Conservation (phyloP, 257 asterid species). For the Osmanthus fragrans region DNA sequence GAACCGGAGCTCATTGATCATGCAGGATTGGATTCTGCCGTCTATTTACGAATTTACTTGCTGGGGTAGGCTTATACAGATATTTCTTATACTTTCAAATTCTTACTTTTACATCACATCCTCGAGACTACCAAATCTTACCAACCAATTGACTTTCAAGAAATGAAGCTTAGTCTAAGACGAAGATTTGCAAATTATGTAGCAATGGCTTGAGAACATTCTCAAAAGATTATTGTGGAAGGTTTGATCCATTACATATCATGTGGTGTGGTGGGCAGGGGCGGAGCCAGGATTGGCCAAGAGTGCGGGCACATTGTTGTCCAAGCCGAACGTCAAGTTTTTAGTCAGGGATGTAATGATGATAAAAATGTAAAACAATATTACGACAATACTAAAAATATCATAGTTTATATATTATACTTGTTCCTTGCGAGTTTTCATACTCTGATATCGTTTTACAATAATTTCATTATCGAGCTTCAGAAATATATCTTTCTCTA, state of each 20-base stretch:
- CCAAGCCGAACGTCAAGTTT: no score
- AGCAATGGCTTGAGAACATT: background rate
- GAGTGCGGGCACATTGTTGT: no score
- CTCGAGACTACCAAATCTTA: background rate
- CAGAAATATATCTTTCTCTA: no score
- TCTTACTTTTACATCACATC: background rate
- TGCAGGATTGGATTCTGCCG: conserved; percentile 94
- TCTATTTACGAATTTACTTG: conserved; percentile 87
- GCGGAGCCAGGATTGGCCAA: no score
- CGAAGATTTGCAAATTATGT: background rate
- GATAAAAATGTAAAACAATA: no score
- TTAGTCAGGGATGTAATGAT: no score
- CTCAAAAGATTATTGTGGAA: background rate
- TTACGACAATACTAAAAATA: no score
- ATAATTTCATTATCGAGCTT: no score
- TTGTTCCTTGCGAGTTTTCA: no score
- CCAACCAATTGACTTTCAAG: background rate
- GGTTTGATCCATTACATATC: background rate
- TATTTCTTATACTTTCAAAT: background rate
- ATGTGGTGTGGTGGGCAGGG: no score
- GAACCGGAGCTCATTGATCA: conserved; percentile 94
- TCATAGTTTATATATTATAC: no score
- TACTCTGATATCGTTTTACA: no score
- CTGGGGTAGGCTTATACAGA: conserved; percentile 60
- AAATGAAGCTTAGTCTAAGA: background rate